phyloP scores from a whole-genome alignment of 169 alveolate genomes.

The Plasmodium yoelii region DNA sequence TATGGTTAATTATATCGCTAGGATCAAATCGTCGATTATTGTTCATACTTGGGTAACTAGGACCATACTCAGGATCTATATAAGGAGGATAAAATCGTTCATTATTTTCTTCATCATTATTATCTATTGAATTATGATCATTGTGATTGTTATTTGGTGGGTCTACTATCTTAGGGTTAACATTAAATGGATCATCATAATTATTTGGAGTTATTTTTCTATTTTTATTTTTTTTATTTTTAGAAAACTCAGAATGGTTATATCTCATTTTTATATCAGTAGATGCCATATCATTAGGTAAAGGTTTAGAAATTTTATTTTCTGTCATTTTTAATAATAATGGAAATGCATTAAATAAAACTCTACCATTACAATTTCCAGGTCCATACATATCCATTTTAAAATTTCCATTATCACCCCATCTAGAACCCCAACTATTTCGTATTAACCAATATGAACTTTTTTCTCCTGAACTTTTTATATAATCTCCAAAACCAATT shows the following conservation, averaged over 20 bases:
- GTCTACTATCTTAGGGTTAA: neutral
- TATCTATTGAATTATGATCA: neutral
- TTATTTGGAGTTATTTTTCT: conserved; percentile 3
- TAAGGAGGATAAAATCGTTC: neutral
- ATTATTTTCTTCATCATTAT: neutral
- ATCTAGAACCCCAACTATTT: conserved; percentile 69
- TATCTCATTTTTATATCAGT: conserved; percentile 14
- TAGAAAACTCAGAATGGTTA: neutral
- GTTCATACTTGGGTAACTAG: neutral
- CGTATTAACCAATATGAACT: conserved; percentile 69
- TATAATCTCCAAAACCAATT: conserved; percentile 78
- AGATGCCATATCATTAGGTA: conserved; percentile 57
- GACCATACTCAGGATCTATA: neutral
- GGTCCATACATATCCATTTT: conserved; percentile 74
- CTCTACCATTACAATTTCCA: conserved; percentile 46
- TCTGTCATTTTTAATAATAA: conserved; percentile 33
- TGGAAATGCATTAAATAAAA: conserved; percentile 69
- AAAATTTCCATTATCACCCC: conserved; percentile 68
- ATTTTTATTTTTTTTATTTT: conserved; percentile 2
- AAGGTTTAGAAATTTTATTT: conserved; percentile 8
- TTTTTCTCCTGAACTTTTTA: conserved; percentile 38
- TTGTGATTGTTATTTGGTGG: neutral
- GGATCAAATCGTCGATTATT: neutral
- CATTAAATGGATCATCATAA: neutral
- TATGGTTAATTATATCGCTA: neutral